Evolutionary conservation across 2,329 filamentous ascomycete genomes (phyloP).

Genomic region (Penicillium fuscoglaucum): DNA sequence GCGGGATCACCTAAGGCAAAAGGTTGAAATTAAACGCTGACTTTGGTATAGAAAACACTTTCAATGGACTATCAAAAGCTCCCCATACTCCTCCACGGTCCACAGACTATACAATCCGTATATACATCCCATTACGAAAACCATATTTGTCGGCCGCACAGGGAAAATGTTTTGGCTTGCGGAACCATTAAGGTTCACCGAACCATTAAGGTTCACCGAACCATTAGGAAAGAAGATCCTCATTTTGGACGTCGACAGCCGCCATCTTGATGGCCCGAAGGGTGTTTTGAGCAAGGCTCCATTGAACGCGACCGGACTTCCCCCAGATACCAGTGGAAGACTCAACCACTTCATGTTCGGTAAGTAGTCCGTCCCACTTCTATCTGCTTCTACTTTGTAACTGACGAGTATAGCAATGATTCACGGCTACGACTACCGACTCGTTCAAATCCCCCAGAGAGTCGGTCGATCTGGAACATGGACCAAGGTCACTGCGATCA

Average conservation of each 20-base stretch:
- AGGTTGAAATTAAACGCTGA: background rate
- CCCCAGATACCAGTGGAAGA: constrained; percentile 23
- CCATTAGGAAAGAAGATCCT: constrained; percentile 15
- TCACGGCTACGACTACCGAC: constrained; percentile 8
- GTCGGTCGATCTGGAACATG: constrained; percentile 51
- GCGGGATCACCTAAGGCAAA: background rate
- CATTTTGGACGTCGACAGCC: constrained; percentile 21
- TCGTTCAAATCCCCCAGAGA: constrained; percentile 51
- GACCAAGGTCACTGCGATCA: constrained; percentile 47
- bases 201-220: constrained; percentile 8
- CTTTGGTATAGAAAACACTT: background rate
- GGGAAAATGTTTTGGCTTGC: constrained; percentile 1
- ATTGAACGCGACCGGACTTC: constrained; percentile 2
- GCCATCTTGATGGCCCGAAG: constrained; percentile 11
- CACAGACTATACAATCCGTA: background rate
- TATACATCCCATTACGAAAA: background rate
- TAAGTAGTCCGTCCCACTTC: constrained; percentile 11
- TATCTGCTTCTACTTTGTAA: background rate
- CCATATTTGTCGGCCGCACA: background rate
- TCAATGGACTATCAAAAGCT: background rate
- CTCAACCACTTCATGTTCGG: constrained; percentile 45
- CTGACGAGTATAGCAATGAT: constrained; percentile 4
- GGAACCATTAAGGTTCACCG: constrained; percentile 4
- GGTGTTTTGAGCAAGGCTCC: constrained; percentile 15
- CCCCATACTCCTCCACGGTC: background rate